A percentile compares a stretch with the other conserved stretches of the same genome.
Evolutionary conservation across 2,329 filamentous ascomycete genomes (phyloP).

Genomic region (Apiospora phragmitis): DNA sequence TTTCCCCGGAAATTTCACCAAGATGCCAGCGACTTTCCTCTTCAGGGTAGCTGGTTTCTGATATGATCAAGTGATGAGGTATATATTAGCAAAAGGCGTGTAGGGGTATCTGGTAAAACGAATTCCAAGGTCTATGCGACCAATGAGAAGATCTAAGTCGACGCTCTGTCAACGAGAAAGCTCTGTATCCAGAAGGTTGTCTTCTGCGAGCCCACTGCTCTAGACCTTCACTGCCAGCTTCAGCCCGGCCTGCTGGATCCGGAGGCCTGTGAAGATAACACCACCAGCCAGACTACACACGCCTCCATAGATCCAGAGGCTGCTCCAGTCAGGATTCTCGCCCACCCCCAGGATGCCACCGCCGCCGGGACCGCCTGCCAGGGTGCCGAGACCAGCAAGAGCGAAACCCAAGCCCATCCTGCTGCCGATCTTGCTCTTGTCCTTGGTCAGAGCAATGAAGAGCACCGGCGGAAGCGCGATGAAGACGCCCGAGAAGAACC

Average conservation of each 20-base stretch:
- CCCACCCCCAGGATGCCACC: slow-evolving; percentile 54
- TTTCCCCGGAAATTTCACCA: not conserved
- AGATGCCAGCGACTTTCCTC: not conserved
- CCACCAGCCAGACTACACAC: not conserved
- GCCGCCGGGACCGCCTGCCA: slow-evolving; percentile 68
- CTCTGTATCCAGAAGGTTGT: not conserved
- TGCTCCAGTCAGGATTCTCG: not conserved
- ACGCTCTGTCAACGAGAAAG: not conserved
- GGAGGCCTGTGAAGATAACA: not conserved
- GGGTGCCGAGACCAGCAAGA: slow-evolving; percentile 60
- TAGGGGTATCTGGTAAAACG: not conserved
- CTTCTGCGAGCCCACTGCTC: not conserved
- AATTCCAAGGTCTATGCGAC: not conserved
- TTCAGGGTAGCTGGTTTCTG: not conserved
- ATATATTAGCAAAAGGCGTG: not conserved
- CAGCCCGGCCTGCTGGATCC: not conserved
- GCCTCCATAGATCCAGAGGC: slow-evolving; percentile 3
- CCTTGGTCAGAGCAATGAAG: slow-evolving; percentile 67
- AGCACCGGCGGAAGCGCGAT: slow-evolving; percentile 58
- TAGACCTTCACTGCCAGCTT: slow-evolving; percentile 5
- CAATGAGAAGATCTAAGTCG: not conserved
- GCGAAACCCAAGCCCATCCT: slow-evolving; percentile 66
- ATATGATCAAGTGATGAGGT: not conserved
- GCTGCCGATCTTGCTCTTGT: slow-evolving; percentile 66
- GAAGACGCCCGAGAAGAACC: slow-evolving; percentile 65